Evolutionary conservation across 2,329 filamentous ascomycete species (phyloP).

Genomic region (Escovopsis weberi): DNA sequence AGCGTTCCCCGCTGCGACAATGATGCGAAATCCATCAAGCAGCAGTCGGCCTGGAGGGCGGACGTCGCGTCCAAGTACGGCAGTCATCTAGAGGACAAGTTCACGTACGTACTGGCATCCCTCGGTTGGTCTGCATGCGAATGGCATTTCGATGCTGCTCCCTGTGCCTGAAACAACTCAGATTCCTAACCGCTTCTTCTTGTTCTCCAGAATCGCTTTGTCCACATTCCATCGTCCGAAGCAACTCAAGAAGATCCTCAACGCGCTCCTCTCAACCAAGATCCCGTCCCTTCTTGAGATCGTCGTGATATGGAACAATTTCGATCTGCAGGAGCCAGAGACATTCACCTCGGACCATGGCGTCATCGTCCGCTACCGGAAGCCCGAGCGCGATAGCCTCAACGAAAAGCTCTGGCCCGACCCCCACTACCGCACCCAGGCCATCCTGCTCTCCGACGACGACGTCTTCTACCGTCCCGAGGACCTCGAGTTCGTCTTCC

Average conservation of each 20-base stretch:
- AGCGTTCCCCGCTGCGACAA: no score
- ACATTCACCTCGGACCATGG: slow-evolving; percentile 16
- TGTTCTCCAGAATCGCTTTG: slow-evolving; percentile 18
- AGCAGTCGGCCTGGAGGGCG: slow-evolving; percentile 1
- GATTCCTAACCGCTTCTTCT: background rate
- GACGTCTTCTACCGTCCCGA: slow-evolving; percentile 24
- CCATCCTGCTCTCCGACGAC: slow-evolving; percentile 25
- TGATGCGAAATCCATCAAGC: no score
- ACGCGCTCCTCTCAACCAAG: slow-evolving; percentile 12
- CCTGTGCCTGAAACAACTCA: background rate
- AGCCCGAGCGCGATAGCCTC: slow-evolving; percentile 18
- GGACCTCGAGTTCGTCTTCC: slow-evolving; percentile 26
- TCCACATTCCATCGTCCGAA: slow-evolving; percentile 22
- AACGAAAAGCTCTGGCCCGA: slow-evolving; percentile 25
- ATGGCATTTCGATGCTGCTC: background rate
- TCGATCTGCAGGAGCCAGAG: slow-evolving; percentile 15
- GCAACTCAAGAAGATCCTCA: slow-evolving; percentile 19
- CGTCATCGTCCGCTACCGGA: slow-evolving; percentile 20
- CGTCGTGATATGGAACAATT: slow-evolving; percentile 25
- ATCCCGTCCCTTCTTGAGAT: slow-evolving; percentile 24
- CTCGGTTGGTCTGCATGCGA: no score
- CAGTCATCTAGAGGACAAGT: slow-evolving; percentile 15
- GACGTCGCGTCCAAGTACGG: slow-evolving; percentile 11
- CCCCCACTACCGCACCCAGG: slow-evolving; percentile 21
- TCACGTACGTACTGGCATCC: slow-evolving; percentile 14